A percentile compares a stretch with the other conserved stretches of the same genome.
phyloP scores from a whole-genome alignment of 2,329 filamentous ascomycete genomes.

The Harringtonia aguacate region DNA sequence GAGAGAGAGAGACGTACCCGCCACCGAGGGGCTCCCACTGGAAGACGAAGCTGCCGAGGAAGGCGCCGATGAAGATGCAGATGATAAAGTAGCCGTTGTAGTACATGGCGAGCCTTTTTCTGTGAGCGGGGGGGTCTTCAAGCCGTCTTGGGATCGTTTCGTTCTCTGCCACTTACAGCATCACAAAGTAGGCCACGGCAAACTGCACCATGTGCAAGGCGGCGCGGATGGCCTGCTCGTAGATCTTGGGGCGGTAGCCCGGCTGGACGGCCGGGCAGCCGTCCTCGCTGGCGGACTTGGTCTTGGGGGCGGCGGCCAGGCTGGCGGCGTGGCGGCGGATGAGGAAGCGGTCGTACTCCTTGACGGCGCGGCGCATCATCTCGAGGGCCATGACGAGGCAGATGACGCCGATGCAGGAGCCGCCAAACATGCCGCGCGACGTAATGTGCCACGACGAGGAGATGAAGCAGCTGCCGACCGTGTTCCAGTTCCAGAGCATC shows the following conservation, averaged over 20 bases:
- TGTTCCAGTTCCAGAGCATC: conserved; percentile 76
- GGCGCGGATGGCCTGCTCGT: conserved; percentile 58
- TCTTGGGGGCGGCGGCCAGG: neutral
- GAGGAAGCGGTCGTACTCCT: conserved; percentile 63
- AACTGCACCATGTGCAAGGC: conserved; percentile 61
- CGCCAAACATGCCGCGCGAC: conserved; percentile 62
- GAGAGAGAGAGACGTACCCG: conserved; percentile 8
- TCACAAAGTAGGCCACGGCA: conserved; percentile 66
- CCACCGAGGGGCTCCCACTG: conserved; percentile 49
- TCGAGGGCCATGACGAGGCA: conserved; percentile 66
- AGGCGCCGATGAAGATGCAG: conserved; percentile 68
- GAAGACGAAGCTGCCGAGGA: conserved; percentile 62
- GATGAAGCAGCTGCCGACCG: conserved; percentile 64
- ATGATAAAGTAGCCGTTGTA: conserved; percentile 69
- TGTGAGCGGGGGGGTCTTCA: too few relatives aligned
- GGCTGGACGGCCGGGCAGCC: neutral
- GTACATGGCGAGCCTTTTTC: conserved; percentile 39
- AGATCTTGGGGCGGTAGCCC: conserved; percentile 42
- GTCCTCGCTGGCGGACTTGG: neutral
- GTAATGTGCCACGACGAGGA: conserved; percentile 58
- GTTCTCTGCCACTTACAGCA: conserved; percentile 51
- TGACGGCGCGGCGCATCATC: conserved; percentile 55
- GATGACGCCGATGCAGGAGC: conserved; percentile 68
- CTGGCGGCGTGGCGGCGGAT: conserved; percentile 34
- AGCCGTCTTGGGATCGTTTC: too few relatives aligned